phyloP scores from a whole-genome alignment of 1,284 basidiomycete species.

The Cryptococcus hybrid region DNA sequence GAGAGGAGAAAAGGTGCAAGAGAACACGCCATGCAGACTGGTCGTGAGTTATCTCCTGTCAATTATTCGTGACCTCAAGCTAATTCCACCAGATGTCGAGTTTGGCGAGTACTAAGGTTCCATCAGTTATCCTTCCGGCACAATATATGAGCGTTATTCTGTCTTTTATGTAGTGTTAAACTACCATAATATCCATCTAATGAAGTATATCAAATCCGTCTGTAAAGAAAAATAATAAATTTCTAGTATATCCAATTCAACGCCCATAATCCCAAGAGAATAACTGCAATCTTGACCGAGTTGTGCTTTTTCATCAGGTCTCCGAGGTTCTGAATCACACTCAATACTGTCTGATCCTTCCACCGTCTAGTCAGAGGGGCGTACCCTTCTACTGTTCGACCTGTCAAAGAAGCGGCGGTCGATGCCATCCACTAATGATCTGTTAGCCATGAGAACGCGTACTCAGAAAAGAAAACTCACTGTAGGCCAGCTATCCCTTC shows the following conservation, averaged over 20 bases:
- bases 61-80: background rate
- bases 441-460: background rate
- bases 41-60: conserved; percentile 57
- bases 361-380: conserved; percentile 17
- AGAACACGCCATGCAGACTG: conserved; percentile 78
- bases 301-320: conserved; percentile 39
- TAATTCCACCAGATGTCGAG: conserved; percentile 46
- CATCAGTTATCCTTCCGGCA: background rate
- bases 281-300: conserved; percentile 42
- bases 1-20: conserved; percentile 87
- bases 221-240: background rate
- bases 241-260: conserved; percentile 48
- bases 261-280: conserved; percentile 45
- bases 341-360: conserved; percentile 32
- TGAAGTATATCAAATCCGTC: background rate
- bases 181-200: background rate
- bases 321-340: conserved; percentile 25
- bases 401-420: conserved; percentile 18
- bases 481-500: conserved; percentile 23
- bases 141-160: background rate
- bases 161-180: background rate
- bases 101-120: conserved; percentile 76
- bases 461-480: conserved; percentile 13
- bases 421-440: conserved; percentile 29
- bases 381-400: conserved; percentile 24